Evolutionary conservation across 805 yeast species (phyloP).

Genomic region (Kodamaea leandrae): DNA sequence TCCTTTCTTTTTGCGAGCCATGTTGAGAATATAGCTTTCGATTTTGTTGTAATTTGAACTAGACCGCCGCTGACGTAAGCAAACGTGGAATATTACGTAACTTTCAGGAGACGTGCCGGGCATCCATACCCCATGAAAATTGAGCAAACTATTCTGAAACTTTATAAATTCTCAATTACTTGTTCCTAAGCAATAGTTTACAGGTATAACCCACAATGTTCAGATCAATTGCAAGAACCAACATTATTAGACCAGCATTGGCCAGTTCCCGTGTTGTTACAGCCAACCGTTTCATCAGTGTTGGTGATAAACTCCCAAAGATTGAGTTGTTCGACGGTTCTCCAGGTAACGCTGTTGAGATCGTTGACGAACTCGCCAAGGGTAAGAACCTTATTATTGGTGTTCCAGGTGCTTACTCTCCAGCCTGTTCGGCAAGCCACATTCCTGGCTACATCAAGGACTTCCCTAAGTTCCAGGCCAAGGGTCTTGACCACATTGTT

Average conservation of each 20-base stretch:
- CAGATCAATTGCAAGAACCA: slow-evolving; percentile 8
- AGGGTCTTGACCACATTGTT: slow-evolving; percentile 63
- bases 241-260: slow-evolving; percentile 2
- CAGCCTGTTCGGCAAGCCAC: slow-evolving; percentile 71
- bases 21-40: background rate
- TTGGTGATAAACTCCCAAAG: slow-evolving; percentile 64
- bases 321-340: slow-evolving; percentile 55
- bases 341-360: slow-evolving; percentile 60
- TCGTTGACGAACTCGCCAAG: slow-evolving; percentile 44
- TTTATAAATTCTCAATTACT: background rate
- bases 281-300: slow-evolving; percentile 20
- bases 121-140: slow-evolving; percentile 1
- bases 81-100: no score
- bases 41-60: background rate
- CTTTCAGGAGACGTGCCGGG: no score
- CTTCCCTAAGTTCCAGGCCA: slow-evolving; percentile 50
- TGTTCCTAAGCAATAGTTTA: background rate
- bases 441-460: slow-evolving; percentile 69
- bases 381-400: slow-evolving; percentile 40
- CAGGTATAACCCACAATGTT: slow-evolving; percentile 1
- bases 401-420: slow-evolving; percentile 69
- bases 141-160: background rate
- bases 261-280: background rate
- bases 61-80: no score
- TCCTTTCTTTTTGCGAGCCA: slow-evolving; percentile 11